These are phyloP conservation scores for Amaranthus cruentus DNA, from an alignment of 148 eudicot genomes.

Conservation along the genomic window DNA sequence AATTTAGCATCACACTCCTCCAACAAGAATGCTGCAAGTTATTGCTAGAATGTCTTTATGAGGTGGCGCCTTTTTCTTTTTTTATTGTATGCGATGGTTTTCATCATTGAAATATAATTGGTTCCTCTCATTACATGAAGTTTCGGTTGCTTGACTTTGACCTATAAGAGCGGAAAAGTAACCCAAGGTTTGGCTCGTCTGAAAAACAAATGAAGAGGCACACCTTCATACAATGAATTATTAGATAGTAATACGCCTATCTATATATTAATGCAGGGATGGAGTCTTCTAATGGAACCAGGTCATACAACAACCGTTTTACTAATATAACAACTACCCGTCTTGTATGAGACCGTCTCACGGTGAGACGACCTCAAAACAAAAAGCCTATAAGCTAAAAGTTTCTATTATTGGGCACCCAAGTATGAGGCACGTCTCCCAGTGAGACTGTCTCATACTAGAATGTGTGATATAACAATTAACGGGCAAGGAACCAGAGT, in stretches of 20 bases:
- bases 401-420: too few relatives aligned
- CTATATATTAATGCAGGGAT: constrained; percentile 96
- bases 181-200: constrained; percentile 50
- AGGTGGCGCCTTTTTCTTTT: constrained; percentile 52
- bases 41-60: constrained; percentile 68
- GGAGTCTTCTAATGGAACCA: constrained; percentile 79
- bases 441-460: too few relatives aligned
- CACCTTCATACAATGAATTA: constrained; percentile 39
- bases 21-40: constrained; percentile 93
- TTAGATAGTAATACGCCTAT: constrained; percentile 65
- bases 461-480: constrained; percentile 13
- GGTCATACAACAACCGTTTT: constrained; percentile 76
- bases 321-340: constrained; percentile 61
- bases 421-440: too few relatives aligned
- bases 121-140: constrained; percentile 14
- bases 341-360: too few relatives aligned
- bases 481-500: constrained; percentile 75
- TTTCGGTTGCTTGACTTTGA: constrained; percentile 30
- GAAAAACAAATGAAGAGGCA: constrained; percentile 42
- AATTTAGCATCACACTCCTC: constrained; percentile 67
- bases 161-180: constrained; percentile 54
- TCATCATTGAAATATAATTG: constrained; percentile 14
- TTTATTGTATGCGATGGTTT: constrained; percentile 2
- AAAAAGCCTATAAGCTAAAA: too few relatives aligned
- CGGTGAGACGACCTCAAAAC: too few relatives aligned